These are phyloP conservation scores for Flaveria ramosissima DNA, from an alignment of 129 eudicot species.

Conservation along the genomic window DNA sequence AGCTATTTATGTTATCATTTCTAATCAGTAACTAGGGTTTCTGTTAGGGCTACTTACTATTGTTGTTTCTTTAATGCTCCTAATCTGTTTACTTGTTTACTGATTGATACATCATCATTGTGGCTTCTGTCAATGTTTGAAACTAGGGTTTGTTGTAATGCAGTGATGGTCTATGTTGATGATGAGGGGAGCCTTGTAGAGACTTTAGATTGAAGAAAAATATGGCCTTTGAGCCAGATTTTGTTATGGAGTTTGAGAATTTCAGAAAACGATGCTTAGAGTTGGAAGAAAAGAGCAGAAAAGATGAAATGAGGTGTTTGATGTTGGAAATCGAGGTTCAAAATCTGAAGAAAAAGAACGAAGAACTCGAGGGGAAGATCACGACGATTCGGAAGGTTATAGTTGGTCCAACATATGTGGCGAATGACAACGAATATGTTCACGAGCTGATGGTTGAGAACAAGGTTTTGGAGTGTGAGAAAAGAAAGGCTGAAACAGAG, in stretches of 20 bases:
- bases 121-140: background rate
- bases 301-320: slow-evolving; percentile 35
- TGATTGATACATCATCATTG: too few relatives aligned
- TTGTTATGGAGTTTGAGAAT: slow-evolving; percentile 29
- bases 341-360: slow-evolving; percentile 43
- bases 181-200: slow-evolving; percentile 1
- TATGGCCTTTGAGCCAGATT: slow-evolving; percentile 22
- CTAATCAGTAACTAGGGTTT: background rate
- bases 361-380: slow-evolving; percentile 40
- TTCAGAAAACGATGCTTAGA: slow-evolving; percentile 32
- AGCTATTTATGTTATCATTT: background rate
- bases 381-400: slow-evolving; percentile 6
- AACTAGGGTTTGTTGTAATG: slow-evolving; percentile 25
- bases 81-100: background rate
- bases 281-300: slow-evolving; percentile 37
- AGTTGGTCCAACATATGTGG: slow-evolving; percentile 26
- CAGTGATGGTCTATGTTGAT: background rate
- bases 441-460: slow-evolving; percentile 49
- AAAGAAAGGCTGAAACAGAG: slow-evolving; percentile 49
- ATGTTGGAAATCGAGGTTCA: slow-evolving; percentile 42
- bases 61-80: background rate
- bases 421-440: slow-evolving; percentile 30
- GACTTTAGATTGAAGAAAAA: slow-evolving; percentile 6
- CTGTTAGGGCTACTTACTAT: slow-evolving; percentile 5
- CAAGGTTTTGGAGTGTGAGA: slow-evolving; percentile 63